phyloP scores from a whole-genome alignment of 257 asterid species.

The Solanum acaule region DNA sequence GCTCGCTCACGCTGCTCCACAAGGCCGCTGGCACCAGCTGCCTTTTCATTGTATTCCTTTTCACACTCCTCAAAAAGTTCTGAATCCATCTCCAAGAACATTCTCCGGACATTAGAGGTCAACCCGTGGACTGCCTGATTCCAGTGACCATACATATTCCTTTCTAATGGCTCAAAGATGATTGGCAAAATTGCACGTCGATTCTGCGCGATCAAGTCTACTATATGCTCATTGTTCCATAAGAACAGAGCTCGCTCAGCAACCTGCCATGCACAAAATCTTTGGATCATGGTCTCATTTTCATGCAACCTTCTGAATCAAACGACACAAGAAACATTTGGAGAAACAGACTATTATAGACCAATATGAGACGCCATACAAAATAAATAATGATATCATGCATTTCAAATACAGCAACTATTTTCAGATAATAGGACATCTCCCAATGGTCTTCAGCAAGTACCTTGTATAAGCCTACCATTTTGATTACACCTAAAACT shows the following conservation, averaged over 20 bases:
- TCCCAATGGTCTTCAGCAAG: neutral
- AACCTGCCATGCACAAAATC: constrained; percentile 40
- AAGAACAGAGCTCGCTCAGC: constrained; percentile 89
- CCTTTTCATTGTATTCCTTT: constrained; percentile 45
- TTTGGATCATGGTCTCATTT: neutral
- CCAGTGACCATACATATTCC: constrained; percentile 71
- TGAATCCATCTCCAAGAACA: constrained; percentile 81
- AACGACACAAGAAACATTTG: neutral
- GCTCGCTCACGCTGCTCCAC: constrained; percentile 43
- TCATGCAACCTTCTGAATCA: neutral
- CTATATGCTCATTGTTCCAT: constrained; percentile 94
- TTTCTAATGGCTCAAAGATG: constrained; percentile 68
- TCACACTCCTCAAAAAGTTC: constrained; percentile 78
- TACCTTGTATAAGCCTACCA: neutral
- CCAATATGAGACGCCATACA: neutral
- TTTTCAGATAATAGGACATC: neutral
- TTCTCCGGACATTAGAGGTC: constrained; percentile 65
- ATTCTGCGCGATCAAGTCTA: constrained; percentile 63
- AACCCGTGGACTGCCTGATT: constrained; percentile 77
- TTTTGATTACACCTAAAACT: neutral
- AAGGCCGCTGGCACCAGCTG: constrained; percentile 39
- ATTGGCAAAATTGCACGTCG: constrained; percentile 63
- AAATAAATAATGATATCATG: neutral
- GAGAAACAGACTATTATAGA: neutral
- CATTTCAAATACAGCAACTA: neutral